Evolutionary conservation across 1,139 yeast genomes (phyloP).

Genomic region (Scheffersomyces segobiensis): DNA sequence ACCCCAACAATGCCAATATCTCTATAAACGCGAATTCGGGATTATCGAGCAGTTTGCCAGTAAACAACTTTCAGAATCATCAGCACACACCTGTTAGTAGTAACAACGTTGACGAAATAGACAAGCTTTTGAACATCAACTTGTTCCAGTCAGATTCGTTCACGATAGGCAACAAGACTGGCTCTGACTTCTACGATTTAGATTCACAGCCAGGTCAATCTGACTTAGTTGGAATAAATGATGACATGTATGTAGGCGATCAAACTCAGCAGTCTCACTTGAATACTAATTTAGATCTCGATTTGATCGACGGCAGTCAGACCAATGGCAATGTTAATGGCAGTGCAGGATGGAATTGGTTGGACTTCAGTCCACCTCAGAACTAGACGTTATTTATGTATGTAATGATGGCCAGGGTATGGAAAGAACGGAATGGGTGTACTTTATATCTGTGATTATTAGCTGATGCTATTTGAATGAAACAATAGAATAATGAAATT

Average conservation of each 20-base stretch:
- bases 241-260: conserved; percentile 10
- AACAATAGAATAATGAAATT: neutral
- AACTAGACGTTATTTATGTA: neutral
- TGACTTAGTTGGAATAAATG: conserved; percentile 15
- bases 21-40: conserved; percentile 7
- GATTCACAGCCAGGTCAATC: neutral
- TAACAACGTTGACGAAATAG: conserved; percentile 38
- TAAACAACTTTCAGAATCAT: neutral
- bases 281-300: neutral
- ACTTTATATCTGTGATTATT: neutral
- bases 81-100: conserved; percentile 1
- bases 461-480: neutral
- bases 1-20: conserved; percentile 1
- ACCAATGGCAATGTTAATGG: neutral
- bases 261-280: neutral
- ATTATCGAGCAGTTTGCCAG: conserved; percentile 2
- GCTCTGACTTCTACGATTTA: neutral
- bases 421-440: conserved; percentile 1
- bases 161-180: conserved; percentile 16
- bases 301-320: neutral
- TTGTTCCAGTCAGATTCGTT: conserved; percentile 37
- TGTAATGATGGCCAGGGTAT: neutral
- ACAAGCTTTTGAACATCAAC: conserved; percentile 40
- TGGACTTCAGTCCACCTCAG: conserved; percentile 11
- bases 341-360: conserved; percentile 17